phyloP scores from a whole-genome alignment of 2,329 filamentous ascomycete genomes.

The Myriosclerotinia duriaeana region DNA sequence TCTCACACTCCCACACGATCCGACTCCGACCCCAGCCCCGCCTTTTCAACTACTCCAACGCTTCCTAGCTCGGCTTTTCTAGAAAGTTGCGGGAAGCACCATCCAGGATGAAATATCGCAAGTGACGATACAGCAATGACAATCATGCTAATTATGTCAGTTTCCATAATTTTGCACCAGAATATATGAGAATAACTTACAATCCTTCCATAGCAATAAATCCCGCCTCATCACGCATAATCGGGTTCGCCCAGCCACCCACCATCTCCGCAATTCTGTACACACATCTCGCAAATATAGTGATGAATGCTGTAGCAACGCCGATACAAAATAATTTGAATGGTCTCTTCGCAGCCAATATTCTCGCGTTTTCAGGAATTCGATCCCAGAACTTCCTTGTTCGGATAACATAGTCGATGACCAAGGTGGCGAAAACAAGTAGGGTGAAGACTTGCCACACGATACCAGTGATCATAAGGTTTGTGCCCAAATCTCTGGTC shows the following conservation, averaged over 20 bases:
- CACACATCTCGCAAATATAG: slow-evolving; percentile 32
- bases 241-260: slow-evolving; percentile 61
- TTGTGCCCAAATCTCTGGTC: slow-evolving; percentile 30
- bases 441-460: slow-evolving; percentile 43
- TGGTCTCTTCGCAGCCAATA: slow-evolving; percentile 17
- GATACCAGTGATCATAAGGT: slow-evolving; percentile 45
- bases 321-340: slow-evolving; percentile 31
- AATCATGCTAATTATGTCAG: slow-evolving; percentile 43
- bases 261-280: slow-evolving; percentile 57
- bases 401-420: slow-evolving; percentile 51
- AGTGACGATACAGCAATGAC: slow-evolving; percentile 48
- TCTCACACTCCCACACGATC: neutral
- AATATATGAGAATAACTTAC: slow-evolving; percentile 39
- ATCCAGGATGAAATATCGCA: slow-evolving; percentile 48
- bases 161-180: neutral
- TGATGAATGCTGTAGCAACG: slow-evolving; percentile 26
- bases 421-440: slow-evolving; percentile 45
- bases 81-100: slow-evolving; percentile 27
- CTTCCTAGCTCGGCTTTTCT: neutral
- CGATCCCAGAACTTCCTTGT: slow-evolving; percentile 27
- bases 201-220: slow-evolving; percentile 59
- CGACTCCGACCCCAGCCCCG: neutral
- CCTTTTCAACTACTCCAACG: neutral
- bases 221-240: slow-evolving; percentile 61
- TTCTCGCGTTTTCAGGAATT: slow-evolving; percentile 25